Conservation (phyloP, 192 early-diverging fungal species). For the Coemansia sp. region DNA sequence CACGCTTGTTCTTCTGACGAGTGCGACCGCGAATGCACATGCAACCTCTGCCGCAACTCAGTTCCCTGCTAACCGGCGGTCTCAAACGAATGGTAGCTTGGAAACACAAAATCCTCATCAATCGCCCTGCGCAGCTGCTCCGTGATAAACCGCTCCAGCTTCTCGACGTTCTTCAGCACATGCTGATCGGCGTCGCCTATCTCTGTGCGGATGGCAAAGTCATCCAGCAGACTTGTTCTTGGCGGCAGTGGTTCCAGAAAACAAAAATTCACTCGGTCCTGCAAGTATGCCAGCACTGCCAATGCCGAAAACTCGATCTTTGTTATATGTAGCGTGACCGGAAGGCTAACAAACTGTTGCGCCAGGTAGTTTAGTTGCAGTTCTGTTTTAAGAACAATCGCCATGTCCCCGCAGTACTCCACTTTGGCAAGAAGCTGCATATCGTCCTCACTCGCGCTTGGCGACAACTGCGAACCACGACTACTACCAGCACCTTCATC, state of each 20-base stretch:
- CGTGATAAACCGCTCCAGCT: constrained; percentile 76
- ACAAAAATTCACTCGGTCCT: constrained; percentile 67
- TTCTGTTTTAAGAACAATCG: constrained; percentile 66
- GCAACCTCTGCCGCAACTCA: constrained; percentile 5
- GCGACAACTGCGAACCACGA: constrained; percentile 5
- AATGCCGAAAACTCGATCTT: constrained; percentile 70
- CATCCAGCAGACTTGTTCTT: constrained; percentile 32
- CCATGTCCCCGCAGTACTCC: constrained; percentile 74
- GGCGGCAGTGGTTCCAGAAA: constrained; percentile 62
- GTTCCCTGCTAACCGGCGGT: background rate
- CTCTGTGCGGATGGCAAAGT: constrained; percentile 42
- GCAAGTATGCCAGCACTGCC: constrained; percentile 67
- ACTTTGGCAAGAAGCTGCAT: constrained; percentile 66
- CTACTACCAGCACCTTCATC: background rate
- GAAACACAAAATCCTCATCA: constrained; percentile 78
- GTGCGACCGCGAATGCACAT: constrained; percentile 16
- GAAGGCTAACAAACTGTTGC: constrained; percentile 70
- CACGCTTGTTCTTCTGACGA: background rate
- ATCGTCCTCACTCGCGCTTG: constrained; percentile 54
- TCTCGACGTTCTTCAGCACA: constrained; percentile 81
- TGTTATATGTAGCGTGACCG: constrained; percentile 68
- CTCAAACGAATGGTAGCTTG: constrained; percentile 69
- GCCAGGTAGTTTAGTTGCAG: constrained; percentile 77
- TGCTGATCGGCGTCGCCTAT: constrained; percentile 48
- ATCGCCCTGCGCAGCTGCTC: constrained; percentile 74